These are phyloP conservation scores for Cavenderia fasciculata DNA, from an alignment of 78 protist genomes.

Conservation along the genomic window DNA sequence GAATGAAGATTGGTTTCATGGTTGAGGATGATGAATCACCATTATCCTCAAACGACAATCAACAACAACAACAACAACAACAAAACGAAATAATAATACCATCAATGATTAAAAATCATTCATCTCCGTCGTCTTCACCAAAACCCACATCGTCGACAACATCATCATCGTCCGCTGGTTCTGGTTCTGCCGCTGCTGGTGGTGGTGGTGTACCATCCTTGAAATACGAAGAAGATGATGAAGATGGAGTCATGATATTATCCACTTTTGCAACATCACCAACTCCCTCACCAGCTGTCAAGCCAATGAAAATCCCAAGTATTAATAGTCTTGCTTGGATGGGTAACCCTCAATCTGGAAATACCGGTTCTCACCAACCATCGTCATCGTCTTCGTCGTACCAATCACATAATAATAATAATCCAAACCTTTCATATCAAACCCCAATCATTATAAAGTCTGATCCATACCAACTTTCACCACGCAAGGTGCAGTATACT, in stretches of 20 bases:
- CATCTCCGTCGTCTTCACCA: too few relatives aligned
- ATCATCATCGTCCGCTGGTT: neutral
- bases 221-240: slow-evolving; percentile 17
- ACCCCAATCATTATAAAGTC: neutral
- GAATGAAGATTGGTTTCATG: slow-evolving; percentile 65
- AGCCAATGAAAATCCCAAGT: slow-evolving; percentile 11
- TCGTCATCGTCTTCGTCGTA: neutral
- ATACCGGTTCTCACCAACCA: neutral
- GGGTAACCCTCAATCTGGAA: neutral
- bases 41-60: neutral
- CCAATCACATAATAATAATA: neutral
- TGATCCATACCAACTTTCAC: neutral
- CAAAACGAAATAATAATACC: neutral
- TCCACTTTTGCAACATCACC: slow-evolving; percentile 32
- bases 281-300: neutral
- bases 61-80: slow-evolving; percentile 9
- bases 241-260: slow-evolving; percentile 42
- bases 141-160: neutral
- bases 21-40: neutral
- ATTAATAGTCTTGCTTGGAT: neutral
- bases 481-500: neutral
- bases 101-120: too few relatives aligned
- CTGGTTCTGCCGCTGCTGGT: too few relatives aligned
- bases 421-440: neutral
- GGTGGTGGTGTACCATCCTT: too few relatives aligned